Evolutionary conservation across 1,284 basidiomycete species (phyloP), one percentile per base, ranked within the genome.

Genomic region (Entoloma clypeatum): DNA sequence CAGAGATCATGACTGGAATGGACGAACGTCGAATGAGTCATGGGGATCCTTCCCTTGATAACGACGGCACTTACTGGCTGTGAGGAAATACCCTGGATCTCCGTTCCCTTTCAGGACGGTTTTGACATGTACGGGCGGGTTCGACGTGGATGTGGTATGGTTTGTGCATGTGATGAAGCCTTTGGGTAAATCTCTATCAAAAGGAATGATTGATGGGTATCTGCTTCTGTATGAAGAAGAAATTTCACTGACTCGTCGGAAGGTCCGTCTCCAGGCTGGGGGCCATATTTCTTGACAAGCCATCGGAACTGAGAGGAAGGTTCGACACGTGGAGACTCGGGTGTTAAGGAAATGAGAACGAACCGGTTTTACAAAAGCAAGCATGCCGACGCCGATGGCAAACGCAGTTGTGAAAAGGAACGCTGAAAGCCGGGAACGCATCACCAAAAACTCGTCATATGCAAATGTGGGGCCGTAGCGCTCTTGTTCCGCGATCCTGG

Each of bases 1-100:
- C 91, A 3, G 78, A 68, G 18, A 90, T 71, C 70, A 92, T 77
- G 28, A 78, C 87, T 88, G 49, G 23, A n/a, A 26, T 18, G 7
- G 25, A 28, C 32, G 19, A 13, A 25, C 18, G 23, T 39, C 21
- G 5, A 34, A 9, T 32, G 29, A 36, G 36, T 24, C 14, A 19
- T 13, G n/a, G 36, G 31, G 36, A 28, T 39, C 23, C 19, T 19
- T 21, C 9, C 17, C 13, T 26, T 26, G 13, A 26, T 25, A 26
- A 33, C 24, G 14, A 16, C 18, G 17, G 19, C n/a, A 60, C 74
- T 36, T 52, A 85, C 83, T 63, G 4, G 83, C 69, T 1, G 87
- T 83, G 25, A 81, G 63, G 11, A 74, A 59, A 61, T 92, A 92
- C 2, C 90, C 88, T 3, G 88, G 86, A 56, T 92, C 88, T n/a